Base-by-base conservation (phyloP, 2,329 filamentous ascomycete species). In the Alternaria infectoria region DNA sequence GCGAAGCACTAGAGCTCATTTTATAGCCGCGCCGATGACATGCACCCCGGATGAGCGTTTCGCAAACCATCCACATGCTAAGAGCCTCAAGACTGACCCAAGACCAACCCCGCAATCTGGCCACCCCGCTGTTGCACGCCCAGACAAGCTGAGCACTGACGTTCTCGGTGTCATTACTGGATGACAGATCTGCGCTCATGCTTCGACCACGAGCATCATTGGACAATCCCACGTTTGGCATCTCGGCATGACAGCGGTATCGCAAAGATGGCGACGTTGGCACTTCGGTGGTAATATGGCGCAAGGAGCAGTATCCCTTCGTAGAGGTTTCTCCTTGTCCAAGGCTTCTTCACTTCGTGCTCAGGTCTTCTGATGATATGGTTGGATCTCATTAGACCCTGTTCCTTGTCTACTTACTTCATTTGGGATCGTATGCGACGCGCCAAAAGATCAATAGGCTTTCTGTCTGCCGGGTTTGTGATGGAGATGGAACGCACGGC, bases 81-180 rank as follows among this genome's bases (percentile, higher is more conserved):
- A 40, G 47, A 32, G 21, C 25, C 44, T 36, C 28, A 59, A 32
- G 19, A 49, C 19, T 43, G 44, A 25, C 21, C 66, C 62, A 65
- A 70, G 62, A 44, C 32, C 23, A 54, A 66, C 68, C 66, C 68
- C 68, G 66, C 68, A 70, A 55, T 63, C 23, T 70, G 64, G 58
- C 60, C 56, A 58, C 58, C 49, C 26, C 47, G 40, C 56, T 56
- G 26, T 30, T 21, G 40, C 43, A 44, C 51, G 59, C 43, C 51
- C 56, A 59, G 51, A 44, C 10, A 54, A 17, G 56, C 63, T 63
- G 44, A 54, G 56, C 60, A 55, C 25, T 12, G 7, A n/a, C 21
- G 10, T 32, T 19, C 40, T 21, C 26, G 26, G 21, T 36, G 25
- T 30, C 25, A 21, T 49, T 23, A 62, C 52, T 65, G 59, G 62